These are phyloP conservation scores for Trypanosomatidae sp. DNA, from an alignment of 208 protist species.

Conservation along the genomic window DNA sequence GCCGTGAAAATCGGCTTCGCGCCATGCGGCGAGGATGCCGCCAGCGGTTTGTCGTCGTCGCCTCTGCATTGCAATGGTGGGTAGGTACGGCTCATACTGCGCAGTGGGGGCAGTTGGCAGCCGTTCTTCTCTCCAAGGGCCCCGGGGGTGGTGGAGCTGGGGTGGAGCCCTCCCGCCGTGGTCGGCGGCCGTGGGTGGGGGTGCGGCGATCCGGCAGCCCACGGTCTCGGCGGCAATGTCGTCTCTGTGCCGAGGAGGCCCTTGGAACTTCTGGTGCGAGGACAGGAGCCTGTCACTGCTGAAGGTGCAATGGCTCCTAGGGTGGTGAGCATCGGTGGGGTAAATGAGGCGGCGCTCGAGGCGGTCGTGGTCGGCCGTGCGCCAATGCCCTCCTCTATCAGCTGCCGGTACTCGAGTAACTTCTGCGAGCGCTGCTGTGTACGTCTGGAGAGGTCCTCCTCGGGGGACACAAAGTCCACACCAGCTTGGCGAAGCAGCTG, in stretches of 20 bases:
- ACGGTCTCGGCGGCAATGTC: not conserved
- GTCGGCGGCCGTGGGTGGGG: not conserved
- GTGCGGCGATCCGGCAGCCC: not conserved
- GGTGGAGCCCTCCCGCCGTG: not conserved
- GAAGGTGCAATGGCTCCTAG: not conserved
- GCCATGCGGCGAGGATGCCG: not conserved
- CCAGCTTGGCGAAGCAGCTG: constrained; percentile 57
- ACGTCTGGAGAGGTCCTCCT: constrained; percentile 62
- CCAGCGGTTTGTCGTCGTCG: not conserved
- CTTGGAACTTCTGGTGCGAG: not conserved
- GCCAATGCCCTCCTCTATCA: constrained; percentile 48
- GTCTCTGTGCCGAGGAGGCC: not conserved
- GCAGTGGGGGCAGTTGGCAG: constrained; percentile 4
- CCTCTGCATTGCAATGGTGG: not conserved
- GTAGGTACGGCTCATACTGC: not conserved
- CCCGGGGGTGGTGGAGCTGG: not conserved
- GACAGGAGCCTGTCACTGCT: not conserved
- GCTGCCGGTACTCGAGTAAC: constrained; percentile 76
- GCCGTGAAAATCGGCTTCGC: no score
- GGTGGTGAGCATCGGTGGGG: not conserved
- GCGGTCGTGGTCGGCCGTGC: constrained; percentile 1
- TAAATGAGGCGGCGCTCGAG: not conserved
- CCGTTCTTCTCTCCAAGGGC: not conserved
- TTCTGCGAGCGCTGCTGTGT: constrained; percentile 67
- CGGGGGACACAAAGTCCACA: constrained; percentile 62